Conservation (phyloP, 208 protist genomes). For the Trypanosoma mega region DNA sequence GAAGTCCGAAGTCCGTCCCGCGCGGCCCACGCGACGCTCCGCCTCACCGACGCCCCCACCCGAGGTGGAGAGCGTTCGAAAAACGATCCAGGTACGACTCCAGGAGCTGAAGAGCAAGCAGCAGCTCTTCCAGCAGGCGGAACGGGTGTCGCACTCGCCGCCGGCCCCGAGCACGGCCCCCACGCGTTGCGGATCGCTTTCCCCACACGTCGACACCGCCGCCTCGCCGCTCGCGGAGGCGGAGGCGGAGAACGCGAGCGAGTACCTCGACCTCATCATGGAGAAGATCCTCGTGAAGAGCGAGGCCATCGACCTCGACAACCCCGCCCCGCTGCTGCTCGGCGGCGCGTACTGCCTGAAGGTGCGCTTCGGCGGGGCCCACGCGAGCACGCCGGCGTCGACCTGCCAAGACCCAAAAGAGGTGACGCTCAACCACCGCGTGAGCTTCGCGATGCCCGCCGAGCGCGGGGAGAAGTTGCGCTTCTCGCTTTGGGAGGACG, state of each 20-base stretch:
- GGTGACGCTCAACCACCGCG: conserved; percentile 40
- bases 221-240: too few relatives aligned
- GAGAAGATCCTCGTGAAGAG: conserved; percentile 60
- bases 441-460: conserved; percentile 27
- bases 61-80: too few relatives aligned
- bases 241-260: neutral
- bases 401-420: conserved; percentile 58
- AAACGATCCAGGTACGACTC: too few relatives aligned
- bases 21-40: too few relatives aligned
- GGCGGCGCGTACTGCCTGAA: conserved; percentile 69
- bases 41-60: too few relatives aligned
- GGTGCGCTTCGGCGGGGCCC: conserved; percentile 52
- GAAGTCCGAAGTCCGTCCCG: too few relatives aligned
- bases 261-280: conserved; percentile 46
- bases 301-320: conserved; percentile 51
- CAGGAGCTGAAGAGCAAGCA: too few relatives aligned
- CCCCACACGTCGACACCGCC: too few relatives aligned
- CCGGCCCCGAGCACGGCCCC: too few relatives aligned
- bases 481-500: conserved; percentile 83
- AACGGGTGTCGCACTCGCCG: too few relatives aligned
- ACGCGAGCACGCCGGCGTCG: conserved; percentile 33
- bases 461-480: conserved; percentile 50
- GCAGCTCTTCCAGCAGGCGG: too few relatives aligned
- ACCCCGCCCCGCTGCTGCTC: conserved; percentile 65
- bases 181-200: too few relatives aligned